Evolutionary conservation across 352 stramenopile genomes (phyloP), one percentile per base, ranked within the genome.

Genomic region (Blastocystis sp.): DNA sequence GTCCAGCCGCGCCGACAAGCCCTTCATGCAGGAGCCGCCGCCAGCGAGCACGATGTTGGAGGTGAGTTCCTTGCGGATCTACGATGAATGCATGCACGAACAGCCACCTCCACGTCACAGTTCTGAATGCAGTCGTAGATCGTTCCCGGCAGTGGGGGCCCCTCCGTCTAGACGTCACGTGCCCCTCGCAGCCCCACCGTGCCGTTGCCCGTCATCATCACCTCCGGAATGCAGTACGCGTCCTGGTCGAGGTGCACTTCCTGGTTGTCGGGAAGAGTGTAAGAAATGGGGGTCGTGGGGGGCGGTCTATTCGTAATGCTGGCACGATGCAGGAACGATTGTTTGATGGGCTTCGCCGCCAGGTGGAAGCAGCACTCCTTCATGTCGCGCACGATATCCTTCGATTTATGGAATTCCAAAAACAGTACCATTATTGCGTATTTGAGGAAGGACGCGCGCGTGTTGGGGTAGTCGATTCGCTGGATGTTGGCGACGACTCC

Each of bases 1-100:
- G 16, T 93, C 95, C 93, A 98, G 95, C 39, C 96, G 94, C 71
- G 95, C 94, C 71, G 92, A 94, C 91, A 98, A 96, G 90, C 96
- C 96, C 50, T 95, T 94, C 92, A 95, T 98, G 94, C 98, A 97
- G 89, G 95, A 98, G 62, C 95, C 96, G 80, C 96, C 96, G 90
- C 96, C 96, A 55, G 95, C 98, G 69, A 98, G 93, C 65, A 98
- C 94, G 91, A 98, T 96, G 92, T 98, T 98, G 91, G 92, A 94
- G 92, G 97, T 98, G 13, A 98, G 92, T 90, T 98, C 95, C 92
- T 96, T 97, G 91, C 94, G 93, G 88, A 96, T 96, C 74, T 85
- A 69, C 55, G n/a, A 13, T 67, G 2, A 31, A 41, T 16, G 0
- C 41, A 35, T 2, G 21, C 24, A 2, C n/a, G 19, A 4, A 59